Base-by-base conservation (phyloP, 805 yeast genomes). In the Isabelozyma gotoi region DNA sequence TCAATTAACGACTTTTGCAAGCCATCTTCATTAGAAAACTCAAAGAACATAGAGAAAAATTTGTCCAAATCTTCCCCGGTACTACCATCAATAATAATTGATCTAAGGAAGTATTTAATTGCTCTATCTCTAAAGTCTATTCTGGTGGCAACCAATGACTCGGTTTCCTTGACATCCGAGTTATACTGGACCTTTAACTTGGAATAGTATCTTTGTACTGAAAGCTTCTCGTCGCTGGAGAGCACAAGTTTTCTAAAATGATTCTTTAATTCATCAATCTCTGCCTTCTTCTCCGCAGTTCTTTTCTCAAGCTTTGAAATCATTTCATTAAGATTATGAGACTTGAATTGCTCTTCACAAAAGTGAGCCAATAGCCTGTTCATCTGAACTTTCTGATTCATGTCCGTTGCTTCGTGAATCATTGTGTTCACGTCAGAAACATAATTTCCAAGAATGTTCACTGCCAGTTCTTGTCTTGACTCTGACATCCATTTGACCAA, bases 41-140 rank as follows among this genome's bases (percentile, higher is more conserved):
- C 86, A 33, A 92, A 70, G 96, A 97, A 92, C 8, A 92, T 60
- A 0, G 91, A 85, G 60, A 91, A 84, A 48, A 91, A 84, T 43
- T 87, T 78, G 56, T 88, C 95, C 20, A 85, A 66, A 40, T 80
- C 84, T 45, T 77, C 79, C 39, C 77, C 81, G 2, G 50, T 55
- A 29, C 55, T 53, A 38, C 74, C 77, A 35, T 72, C 60, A 15
- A 67, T 60, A 1, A 72, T 58, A n/a, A 86, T 62, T 12, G 85
- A 69, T 34, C 67, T 71, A 41, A 89, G 54, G 54, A 84, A 88
- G 49, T 77, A 84, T 17, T 71, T 74, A 12, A 84, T 67, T 0
- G 95, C 79, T 27, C 77, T 74, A 18, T 63, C 62, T 5, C 81
- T 68, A 52, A 83, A 80, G 2, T 56, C 61, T 19, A 65, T 62